Base-by-base conservation (phyloP, 1,139 yeast genomes). In the Nakaseomyces bracarensis region DNA sequence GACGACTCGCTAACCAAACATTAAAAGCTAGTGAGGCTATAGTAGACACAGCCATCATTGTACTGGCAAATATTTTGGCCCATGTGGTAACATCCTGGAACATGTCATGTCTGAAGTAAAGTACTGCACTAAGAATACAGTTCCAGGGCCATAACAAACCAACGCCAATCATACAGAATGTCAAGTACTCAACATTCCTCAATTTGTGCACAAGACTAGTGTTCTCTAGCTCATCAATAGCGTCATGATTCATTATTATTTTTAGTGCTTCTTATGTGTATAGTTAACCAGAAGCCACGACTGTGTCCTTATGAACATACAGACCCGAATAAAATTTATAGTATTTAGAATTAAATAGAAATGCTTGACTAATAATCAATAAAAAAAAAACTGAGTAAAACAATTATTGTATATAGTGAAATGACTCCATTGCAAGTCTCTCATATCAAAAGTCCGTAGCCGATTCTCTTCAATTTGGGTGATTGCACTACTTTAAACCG, bases 91-190 rank as follows among this genome's bases (percentile, higher is more conserved):
- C 64, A 26, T 69, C 70, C 16, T 69, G 66, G 48, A 89, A 80
- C 40, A 91, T 64, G 42, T 74, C 75, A 28, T 77, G 56, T 37
- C 56, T 75, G 58, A 86, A 86, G 62, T 84, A 87, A 3, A 84
- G 83, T 0, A 94, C 75, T 0, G 96, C 96, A 1, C 94, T 79
- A 8, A 91, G 66, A 52, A 87, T 81, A 51, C 94, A 79, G 67
- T 91, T 91, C 96, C 97, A 91, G 0, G 98, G 97, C 97, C 97
- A 91, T 33, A 91, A 69, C 29, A 83, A 66, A 0, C 91, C 81
- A 6, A 82, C 67, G 0, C 96, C 96, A 9, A 84, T 71, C n/a
- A 75, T 53, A 23, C 79, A 59, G 55, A 81, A 85, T 0, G 93
- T 75, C 15, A 72, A 37, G 56, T 84, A 85, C 42, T 72, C 72